A percentile compares a stretch with the other conserved stretches of the same genome.
These are phyloP conservation scores for Lepidium africanum DNA, from an alignment of 345 rosid genomes.

Conservation along the genomic window DNA sequence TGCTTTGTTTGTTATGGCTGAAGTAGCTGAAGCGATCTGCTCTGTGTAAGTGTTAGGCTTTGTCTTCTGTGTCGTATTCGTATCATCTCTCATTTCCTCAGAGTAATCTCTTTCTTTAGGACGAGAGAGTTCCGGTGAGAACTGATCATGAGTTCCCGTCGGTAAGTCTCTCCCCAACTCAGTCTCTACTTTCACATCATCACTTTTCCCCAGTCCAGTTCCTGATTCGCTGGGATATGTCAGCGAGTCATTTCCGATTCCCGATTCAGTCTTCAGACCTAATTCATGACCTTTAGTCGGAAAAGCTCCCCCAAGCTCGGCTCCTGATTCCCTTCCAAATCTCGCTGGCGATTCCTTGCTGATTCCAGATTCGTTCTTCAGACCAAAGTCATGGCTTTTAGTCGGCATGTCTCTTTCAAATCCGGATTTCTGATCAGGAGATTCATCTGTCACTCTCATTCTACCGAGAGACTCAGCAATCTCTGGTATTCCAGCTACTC, in stretches of 20 bases:
- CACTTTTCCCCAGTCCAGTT: background rate
- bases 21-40: constrained; percentile 37
- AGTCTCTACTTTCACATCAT: background rate
- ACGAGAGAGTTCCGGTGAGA: constrained; percentile 40
- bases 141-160: constrained; percentile 41
- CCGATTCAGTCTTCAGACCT: background rate
- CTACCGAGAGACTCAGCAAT: constrained; percentile 31
- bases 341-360: background rate
- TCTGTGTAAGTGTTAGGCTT: constrained; percentile 33
- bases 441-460: constrained; percentile 29
- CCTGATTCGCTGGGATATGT: background rate
- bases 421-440: background rate
- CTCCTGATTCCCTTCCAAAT: background rate
- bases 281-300: background rate
- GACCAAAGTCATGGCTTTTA: background rate
- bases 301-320: background rate
- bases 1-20: constrained; percentile 41
- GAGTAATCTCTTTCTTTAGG: background rate
- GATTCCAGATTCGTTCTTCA: background rate
- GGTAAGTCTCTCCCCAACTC: background rate
- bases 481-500: constrained; percentile 28
- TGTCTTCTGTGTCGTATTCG: background rate
- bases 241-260: background rate
- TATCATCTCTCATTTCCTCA: background rate
- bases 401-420: background rate